These are phyloP conservation scores for Euphrasia arctica DNA, from an alignment of 305 asterid species.

Conservation along the genomic window DNA sequence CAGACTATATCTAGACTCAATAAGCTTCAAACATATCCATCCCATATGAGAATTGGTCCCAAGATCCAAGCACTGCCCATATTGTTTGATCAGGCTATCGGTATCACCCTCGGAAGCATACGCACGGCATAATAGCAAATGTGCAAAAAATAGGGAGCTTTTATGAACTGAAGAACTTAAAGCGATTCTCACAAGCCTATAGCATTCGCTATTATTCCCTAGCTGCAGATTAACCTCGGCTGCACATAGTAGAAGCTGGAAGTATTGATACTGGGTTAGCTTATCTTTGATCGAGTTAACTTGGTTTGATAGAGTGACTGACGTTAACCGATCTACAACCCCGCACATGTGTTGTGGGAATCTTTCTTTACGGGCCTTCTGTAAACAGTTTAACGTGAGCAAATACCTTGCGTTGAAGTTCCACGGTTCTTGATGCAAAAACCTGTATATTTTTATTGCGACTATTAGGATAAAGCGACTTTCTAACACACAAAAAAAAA, in stretches of 20 bases:
- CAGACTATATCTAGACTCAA: conserved; percentile 63
- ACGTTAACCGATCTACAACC: conserved; percentile 55
- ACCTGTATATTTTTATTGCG: conserved; percentile 43
- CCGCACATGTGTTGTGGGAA: conserved; percentile 60
- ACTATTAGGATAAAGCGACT: conserved; percentile 13
- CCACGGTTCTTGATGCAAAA: conserved; percentile 94
- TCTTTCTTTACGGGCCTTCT: conserved; percentile 71
- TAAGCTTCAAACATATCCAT: conserved; percentile 75
- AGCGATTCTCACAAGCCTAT: conserved; percentile 58
- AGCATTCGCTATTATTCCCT: conserved; percentile 58
- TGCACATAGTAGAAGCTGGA: conserved; percentile 84
- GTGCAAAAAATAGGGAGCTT: conserved; percentile 67
- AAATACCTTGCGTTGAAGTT: conserved; percentile 66
- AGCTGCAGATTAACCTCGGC: conserved; percentile 79
- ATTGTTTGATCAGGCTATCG: conserved; percentile 48
- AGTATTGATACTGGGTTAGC: conserved; percentile 49
- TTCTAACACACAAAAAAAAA: conserved; percentile 5
- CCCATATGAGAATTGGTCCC: conserved; percentile 73
- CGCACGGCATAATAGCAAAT: conserved; percentile 84
- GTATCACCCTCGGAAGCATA: conserved; percentile 59
- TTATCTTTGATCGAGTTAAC: conserved; percentile 31
- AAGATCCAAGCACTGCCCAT: conserved; percentile 69
- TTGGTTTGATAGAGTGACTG: conserved; percentile 55
- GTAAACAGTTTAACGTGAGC: conserved; percentile 70
- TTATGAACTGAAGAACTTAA: conserved; percentile 48